Evolutionary conservation across 208 protist species (phyloP), one percentile per base, ranked within the genome.

Genomic region (Acanthamoeba royreba): DNA sequence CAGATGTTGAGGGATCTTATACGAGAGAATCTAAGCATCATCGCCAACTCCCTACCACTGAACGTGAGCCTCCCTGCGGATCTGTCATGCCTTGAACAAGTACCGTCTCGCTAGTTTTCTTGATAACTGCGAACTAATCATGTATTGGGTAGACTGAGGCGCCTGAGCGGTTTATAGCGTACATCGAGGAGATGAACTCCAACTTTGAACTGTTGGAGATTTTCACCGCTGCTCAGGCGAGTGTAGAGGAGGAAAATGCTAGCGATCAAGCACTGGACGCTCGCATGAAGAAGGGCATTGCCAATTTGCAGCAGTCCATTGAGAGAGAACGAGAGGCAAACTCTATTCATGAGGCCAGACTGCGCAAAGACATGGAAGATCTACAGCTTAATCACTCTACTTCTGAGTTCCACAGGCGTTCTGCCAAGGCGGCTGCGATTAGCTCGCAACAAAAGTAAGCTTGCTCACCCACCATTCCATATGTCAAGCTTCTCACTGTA

Each of bases 171-270:
- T 52, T 88, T 33, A 61, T 61, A 4, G 79, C 79, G 13, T 88
- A 88, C 33, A 88, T 88, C 28, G 79, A 33, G 13, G 79, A 88
- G 45, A 28, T 88, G 19, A 88, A 88, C 79, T 58, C 31, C 47
- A 88, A 88, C 33, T 88, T 88, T 11, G 79, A 88, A 28, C 79
- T 88, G 28, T 46, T 88, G 4, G 79, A 88, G 33, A 61, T 88
- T 46, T 61, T 88, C 43, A 88, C 43, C 31, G 49, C 43, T 0
- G 45, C 79, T 11, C 79, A 88, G n/a, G 31, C n/a, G 22, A 43
- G 1, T 38, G 79, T 88, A 4, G 79, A 88, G 33, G 79, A 88
- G 31, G 79, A 88, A 25, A 88, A 38, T 25, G 79, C 33, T 4
- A 88, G 79, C 33, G 79, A 46, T n/a, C 43, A 88, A 28, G 79